Evolutionary conservation across 78 protist species (phyloP).

Genomic region (Polysphondylium violaceum): DNA sequence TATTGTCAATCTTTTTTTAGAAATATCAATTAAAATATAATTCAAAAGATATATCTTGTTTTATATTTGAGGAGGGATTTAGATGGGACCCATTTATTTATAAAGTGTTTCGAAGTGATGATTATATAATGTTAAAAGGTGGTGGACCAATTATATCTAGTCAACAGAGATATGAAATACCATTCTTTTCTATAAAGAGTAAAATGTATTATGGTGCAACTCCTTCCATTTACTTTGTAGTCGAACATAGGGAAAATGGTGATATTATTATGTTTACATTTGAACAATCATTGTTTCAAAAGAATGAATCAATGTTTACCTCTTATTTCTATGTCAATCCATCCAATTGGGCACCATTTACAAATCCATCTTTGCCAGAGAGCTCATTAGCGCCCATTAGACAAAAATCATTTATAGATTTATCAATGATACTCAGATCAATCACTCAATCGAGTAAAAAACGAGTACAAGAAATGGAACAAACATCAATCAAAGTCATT

Average conservation of each 20-base stretch:
- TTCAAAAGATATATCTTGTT: not conserved
- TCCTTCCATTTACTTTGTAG: not conserved
- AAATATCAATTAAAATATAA: conserved; percentile 16
- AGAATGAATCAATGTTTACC: not conserved
- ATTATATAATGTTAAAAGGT: conserved; percentile 8
- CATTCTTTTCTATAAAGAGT: conserved; percentile 12
- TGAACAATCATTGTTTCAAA: not conserved
- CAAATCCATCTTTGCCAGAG: not conserved
- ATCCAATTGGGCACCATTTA: conserved; percentile 23
- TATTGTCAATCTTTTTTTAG: too few relatives aligned
- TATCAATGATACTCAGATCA: too few relatives aligned
- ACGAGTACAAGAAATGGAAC: too few relatives aligned
- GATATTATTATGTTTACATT: conserved; percentile 26
- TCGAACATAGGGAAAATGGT: conserved; percentile 64
- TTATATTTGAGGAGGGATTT: not conserved
- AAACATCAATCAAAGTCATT: not conserved
- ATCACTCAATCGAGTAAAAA: too few relatives aligned
- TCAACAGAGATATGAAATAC: conserved; percentile 8
- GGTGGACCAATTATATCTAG: conserved; percentile 33
- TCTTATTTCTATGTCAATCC: conserved; percentile 7
- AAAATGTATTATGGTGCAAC: not conserved
- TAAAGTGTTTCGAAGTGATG: conserved; percentile 8
- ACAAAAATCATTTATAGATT: too few relatives aligned
- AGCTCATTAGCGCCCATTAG: too few relatives aligned
- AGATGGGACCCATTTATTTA: conserved; percentile 60